Conservation (phyloP, 2,329 filamentous ascomycete genomes). For the Phyllosticta citriasiana region DNA sequence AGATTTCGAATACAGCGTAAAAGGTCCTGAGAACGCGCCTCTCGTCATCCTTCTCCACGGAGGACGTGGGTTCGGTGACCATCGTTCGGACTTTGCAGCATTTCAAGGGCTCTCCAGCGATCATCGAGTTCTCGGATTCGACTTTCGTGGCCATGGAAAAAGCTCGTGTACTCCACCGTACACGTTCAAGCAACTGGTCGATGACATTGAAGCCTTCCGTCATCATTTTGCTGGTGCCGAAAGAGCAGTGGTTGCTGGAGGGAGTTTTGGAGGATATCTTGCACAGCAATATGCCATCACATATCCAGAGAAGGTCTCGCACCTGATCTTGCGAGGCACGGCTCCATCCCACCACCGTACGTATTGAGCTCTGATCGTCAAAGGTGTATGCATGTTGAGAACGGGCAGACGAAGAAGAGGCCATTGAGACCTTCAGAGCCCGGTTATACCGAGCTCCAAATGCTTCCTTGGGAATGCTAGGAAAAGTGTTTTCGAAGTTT, state of each 20-base stretch:
- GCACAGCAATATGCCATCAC: conserved; percentile 32
- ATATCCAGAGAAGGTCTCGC: conserved; percentile 22
- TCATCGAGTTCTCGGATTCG: conserved; percentile 28
- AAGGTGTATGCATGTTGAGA: not conserved
- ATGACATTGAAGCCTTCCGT: conserved; percentile 26
- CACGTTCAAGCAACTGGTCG: conserved; percentile 23
- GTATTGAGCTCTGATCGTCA: conserved; percentile 8
- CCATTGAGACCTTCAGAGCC: conserved; percentile 23
- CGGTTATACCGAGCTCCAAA: conserved; percentile 25
- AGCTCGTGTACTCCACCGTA: conserved; percentile 25
- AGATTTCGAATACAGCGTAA: conserved; percentile 23
- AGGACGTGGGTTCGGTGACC: conserved; percentile 28
- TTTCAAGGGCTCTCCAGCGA: conserved; percentile 21
- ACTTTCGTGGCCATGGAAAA: conserved; percentile 28
- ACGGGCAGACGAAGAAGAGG: conserved; percentile 23
- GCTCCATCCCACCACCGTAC: conserved; percentile 29
- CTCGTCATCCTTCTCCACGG: conserved; percentile 31
- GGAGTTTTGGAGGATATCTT: conserved; percentile 32
- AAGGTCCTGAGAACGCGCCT: conserved; percentile 21
- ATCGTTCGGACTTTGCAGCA: conserved; percentile 25
- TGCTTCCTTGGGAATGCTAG: conserved; percentile 29
- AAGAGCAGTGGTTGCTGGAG: conserved; percentile 26
- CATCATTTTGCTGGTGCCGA: conserved; percentile 19
- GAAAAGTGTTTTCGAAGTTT: conserved; percentile 31
- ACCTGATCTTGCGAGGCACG: conserved; percentile 29